Percentiles rank a stretch among this genome's conserved stretches.
phyloP scores from a whole-genome alignment of 1,139 yeast genomes.

The Kodamaea suecica region DNA sequence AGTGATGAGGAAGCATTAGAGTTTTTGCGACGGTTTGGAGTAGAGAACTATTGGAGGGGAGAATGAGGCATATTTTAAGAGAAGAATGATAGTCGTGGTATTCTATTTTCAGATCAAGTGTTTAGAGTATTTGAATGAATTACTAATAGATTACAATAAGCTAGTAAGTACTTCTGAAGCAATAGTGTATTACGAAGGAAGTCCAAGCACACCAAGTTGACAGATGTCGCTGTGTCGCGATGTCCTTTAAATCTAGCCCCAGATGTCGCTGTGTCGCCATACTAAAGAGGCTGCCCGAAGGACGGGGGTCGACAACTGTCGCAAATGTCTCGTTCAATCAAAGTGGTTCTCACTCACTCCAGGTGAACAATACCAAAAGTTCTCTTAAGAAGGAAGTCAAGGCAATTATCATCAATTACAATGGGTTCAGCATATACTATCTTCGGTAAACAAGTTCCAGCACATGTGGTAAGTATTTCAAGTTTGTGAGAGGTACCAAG shows the following conservation, averaged over 20 bases:
- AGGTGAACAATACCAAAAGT: neutral
- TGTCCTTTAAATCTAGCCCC: neutral
- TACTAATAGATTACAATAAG: no score
- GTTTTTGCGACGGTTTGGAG: conserved; percentile 47
- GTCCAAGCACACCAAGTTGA: neutral
- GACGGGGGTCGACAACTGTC: no score
- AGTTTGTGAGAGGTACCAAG: no score
- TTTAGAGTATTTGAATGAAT: no score
- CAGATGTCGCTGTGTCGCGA: no score
- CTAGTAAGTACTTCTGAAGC: no score
- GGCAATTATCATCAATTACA: conserved; percentile 5
- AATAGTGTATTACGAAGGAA: neutral
- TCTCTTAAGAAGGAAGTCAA: neutral
- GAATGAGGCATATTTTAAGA: conserved; percentile 24
- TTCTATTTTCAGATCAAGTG: no score
- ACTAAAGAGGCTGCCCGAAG: neutral
- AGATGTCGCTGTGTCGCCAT: neutral
- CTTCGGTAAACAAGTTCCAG: conserved; percentile 61
- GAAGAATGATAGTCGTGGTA: no score
- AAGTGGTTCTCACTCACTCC: no score
- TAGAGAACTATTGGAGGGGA: conserved; percentile 63
- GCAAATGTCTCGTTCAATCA: conserved; percentile 6
- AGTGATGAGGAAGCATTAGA: conserved; percentile 55
- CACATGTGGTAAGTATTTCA: conserved; percentile 62
- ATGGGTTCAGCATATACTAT: conserved; percentile 66